These are phyloP conservation scores for Candida nanaspora DNA, from an alignment of 805 yeast species.

Conservation along the genomic window DNA sequence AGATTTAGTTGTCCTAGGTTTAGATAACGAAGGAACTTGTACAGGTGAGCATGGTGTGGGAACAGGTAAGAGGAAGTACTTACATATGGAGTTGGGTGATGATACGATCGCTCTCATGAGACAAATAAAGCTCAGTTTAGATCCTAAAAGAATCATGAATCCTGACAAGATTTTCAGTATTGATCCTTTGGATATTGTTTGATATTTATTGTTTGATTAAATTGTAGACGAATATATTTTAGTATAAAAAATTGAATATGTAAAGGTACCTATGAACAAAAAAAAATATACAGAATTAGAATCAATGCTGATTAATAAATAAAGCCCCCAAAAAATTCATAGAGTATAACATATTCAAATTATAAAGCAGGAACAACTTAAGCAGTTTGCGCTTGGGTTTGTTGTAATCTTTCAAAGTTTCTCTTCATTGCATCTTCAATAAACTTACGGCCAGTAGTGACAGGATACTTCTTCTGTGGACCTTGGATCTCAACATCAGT, in stretches of 20 bases:
- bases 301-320: background rate
- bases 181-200: slow-evolving; percentile 21
- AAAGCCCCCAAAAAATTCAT: background rate
- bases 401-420: slow-evolving; percentile 17
- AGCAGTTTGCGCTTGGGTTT: background rate
- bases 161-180: slow-evolving; percentile 37
- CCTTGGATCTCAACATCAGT: slow-evolving; percentile 25
- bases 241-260: too few species aligned
- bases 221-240: too few species aligned
- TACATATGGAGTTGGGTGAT: slow-evolving; percentile 31
- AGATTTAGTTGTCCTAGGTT: slow-evolving; percentile 51
- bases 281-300: background rate
- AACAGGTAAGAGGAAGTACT: slow-evolving; percentile 33
- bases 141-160: slow-evolving; percentile 36
- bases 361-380: too few species aligned
- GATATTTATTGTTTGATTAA: too few species aligned
- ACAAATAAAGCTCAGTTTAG: slow-evolving; percentile 32
- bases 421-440: slow-evolving; percentile 28
- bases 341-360: too few species aligned
- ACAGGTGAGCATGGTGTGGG: slow-evolving; percentile 47
- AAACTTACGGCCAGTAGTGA: slow-evolving; percentile 24
- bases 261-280: background rate
- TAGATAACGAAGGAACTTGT: slow-evolving; percentile 32
- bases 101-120: slow-evolving; percentile 36
- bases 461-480: slow-evolving; percentile 18